phyloP scores from a whole-genome alignment of 2,329 filamentous ascomycete genomes.

The Fonsecaea monophora region DNA sequence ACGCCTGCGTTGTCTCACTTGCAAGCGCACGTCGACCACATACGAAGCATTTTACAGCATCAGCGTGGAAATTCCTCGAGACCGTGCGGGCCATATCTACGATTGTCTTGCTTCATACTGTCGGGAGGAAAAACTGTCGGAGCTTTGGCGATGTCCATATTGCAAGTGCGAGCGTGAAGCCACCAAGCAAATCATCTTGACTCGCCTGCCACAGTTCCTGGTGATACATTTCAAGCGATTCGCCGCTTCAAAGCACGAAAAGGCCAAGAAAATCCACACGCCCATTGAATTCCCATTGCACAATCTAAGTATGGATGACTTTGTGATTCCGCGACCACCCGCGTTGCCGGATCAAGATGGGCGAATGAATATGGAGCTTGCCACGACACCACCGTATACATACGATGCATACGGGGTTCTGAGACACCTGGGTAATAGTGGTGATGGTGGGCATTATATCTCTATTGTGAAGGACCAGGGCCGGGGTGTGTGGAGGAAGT shows the following conservation, averaged over 20 bases:
- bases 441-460: slow-evolving; percentile 81
- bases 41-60: slow-evolving; percentile 75
- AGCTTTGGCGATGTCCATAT: slow-evolving; percentile 74
- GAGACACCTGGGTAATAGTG: slow-evolving; percentile 72
- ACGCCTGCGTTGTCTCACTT: slow-evolving; percentile 66
- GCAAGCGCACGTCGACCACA: slow-evolving; percentile 68
- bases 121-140: slow-evolving; percentile 69
- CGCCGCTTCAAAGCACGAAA: slow-evolving; percentile 62
- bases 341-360: slow-evolving; percentile 43
- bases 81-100: slow-evolving; percentile 65
- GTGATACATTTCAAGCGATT: slow-evolving; percentile 79
- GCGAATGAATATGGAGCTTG: slow-evolving; percentile 41
- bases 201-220: slow-evolving; percentile 78
- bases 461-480: slow-evolving; percentile 69
- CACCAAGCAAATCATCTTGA: slow-evolving; percentile 74
- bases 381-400: slow-evolving; percentile 62
- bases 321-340: slow-evolving; percentile 60
- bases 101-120: slow-evolving; percentile 75
- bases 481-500: slow-evolving; percentile 65
- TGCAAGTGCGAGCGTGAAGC: slow-evolving; percentile 73
- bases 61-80: slow-evolving; percentile 71
- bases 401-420: slow-evolving; percentile 91
- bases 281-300: slow-evolving; percentile 79
- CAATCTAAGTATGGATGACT: slow-evolving; percentile 68
- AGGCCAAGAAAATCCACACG: slow-evolving; percentile 71